phyloP scores from a whole-genome alignment of 805 yeast species.

The Wickerhamiella galacta region DNA sequence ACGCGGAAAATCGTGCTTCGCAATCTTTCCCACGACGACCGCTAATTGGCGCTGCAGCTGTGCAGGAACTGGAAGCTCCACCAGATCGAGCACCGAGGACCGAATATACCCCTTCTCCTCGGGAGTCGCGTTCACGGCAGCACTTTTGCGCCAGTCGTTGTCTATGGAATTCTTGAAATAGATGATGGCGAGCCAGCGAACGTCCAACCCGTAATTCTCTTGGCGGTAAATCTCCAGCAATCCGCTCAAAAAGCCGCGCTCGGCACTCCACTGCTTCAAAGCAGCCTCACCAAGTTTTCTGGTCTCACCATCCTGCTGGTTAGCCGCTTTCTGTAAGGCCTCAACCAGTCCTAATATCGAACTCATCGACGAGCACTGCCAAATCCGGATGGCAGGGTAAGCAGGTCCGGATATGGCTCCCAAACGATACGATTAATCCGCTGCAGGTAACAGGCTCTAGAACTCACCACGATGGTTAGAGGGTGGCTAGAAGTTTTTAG shows the following conservation, averaged over 20 bases:
- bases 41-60: constrained; percentile 74
- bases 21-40: constrained; percentile 60
- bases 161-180: constrained; percentile 81
- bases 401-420: no score
- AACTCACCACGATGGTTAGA: no score
- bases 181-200: constrained; percentile 76
- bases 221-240: constrained; percentile 13
- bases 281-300: constrained; percentile 13
- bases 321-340: constrained; percentile 12
- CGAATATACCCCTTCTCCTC: constrained; percentile 51
- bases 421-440: no score
- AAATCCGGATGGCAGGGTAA: no score
- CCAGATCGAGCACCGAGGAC: constrained; percentile 3
- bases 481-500: no score
- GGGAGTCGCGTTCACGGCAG: constrained; percentile 34
- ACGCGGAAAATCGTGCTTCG: constrained; percentile 68
- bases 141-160: constrained; percentile 62
- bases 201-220: constrained; percentile 19
- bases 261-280: constrained; percentile 3
- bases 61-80: constrained; percentile 26
- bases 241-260: constrained; percentile 9
- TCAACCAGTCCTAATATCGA: no score
- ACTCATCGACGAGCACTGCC: no score
- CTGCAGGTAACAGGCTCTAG: no score
- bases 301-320: constrained; percentile 6